A percentile compares a stretch with the other conserved stretches of the same genome.
These are phyloP conservation scores for Dipteronia sinensis DNA, from an alignment of 345 rosid genomes.

Conservation along the genomic window DNA sequence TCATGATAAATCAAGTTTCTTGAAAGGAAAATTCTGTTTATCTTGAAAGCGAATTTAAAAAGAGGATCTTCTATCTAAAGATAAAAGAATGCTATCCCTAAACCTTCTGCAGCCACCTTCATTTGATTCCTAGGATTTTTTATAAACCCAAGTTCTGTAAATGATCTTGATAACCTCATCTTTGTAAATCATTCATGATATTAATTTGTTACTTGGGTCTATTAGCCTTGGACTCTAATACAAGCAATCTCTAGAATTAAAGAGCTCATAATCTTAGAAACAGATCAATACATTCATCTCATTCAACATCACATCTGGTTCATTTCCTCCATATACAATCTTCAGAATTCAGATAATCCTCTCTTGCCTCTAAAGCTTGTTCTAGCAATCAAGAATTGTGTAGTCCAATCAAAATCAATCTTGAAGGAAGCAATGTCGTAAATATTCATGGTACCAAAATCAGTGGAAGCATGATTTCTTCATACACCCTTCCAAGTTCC, in stretches of 20 bases:
- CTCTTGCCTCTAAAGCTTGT: background rate
- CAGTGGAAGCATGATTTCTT: background rate
- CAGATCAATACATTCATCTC: constrained; percentile 3
- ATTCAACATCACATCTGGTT: background rate
- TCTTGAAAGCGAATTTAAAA: background rate
- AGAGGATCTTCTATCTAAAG: background rate
- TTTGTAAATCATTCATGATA: background rate
- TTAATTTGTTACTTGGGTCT: background rate
- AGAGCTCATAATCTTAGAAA: background rate
- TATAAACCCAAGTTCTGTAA: background rate
- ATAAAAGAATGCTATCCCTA: background rate
- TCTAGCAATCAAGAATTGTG: no score
- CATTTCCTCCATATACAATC: background rate
- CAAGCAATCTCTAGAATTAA: background rate
- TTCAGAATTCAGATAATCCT: background rate
- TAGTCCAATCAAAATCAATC: background rate
- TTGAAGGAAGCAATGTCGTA: background rate
- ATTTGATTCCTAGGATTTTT: background rate
- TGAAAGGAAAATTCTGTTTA: background rate
- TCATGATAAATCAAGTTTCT: background rate
- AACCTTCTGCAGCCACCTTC: constrained; percentile 1
- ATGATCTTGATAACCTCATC: background rate
- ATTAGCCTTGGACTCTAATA: background rate
- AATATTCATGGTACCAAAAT: background rate
- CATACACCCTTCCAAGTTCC: background rate